phyloP scores from a whole-genome alignment of 2,329 filamentous ascomycete species.

The Fusarium subtropicale region DNA sequence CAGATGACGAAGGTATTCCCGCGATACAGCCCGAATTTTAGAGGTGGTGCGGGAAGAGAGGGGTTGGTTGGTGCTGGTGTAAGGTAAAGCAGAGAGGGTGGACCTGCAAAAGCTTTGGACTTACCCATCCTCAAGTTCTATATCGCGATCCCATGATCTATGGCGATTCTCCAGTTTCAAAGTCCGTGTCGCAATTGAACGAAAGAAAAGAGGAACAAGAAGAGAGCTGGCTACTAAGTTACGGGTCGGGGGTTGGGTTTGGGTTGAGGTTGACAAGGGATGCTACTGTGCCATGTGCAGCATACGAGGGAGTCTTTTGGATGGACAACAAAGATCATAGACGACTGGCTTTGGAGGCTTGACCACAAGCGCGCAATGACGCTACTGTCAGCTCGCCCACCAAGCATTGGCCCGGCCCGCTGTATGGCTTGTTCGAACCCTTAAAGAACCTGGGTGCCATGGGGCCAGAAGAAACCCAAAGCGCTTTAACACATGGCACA shows the following conservation, averaged over 20 bases:
- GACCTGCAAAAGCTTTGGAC: slow-evolving; percentile 40
- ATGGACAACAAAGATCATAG: slow-evolving; percentile 36
- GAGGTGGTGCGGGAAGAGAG: slow-evolving; percentile 41
- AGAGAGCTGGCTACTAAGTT: slow-evolving; percentile 15
- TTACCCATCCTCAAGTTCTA: slow-evolving; percentile 53
- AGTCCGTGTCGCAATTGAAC: slow-evolving; percentile 28
- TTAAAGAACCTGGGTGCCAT: slow-evolving; percentile 27
- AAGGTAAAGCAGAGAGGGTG: slow-evolving; percentile 33
- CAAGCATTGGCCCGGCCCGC: slow-evolving; percentile 39
- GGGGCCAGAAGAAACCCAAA: slow-evolving; percentile 32
- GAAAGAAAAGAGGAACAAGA: slow-evolving; percentile 15
- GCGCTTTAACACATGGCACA: slow-evolving; percentile 38
- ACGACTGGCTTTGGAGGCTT: slow-evolving; percentile 35
- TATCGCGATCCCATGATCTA: slow-evolving; percentile 50
- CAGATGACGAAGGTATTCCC: slow-evolving; percentile 44
- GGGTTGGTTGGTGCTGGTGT: slow-evolving; percentile 34
- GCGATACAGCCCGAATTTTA: slow-evolving; percentile 34
- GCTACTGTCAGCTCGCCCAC: slow-evolving; percentile 38
- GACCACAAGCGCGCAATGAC: slow-evolving; percentile 37
- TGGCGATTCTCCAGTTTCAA: slow-evolving; percentile 32
- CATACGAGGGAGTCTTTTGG: slow-evolving; percentile 38
- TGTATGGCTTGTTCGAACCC: slow-evolving; percentile 23
- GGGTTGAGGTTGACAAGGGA: slow-evolving; percentile 34
- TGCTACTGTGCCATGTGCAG: slow-evolving; percentile 27
- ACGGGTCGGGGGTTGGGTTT: slow-evolving; percentile 12